phyloP scores from a whole-genome alignment of 768 basidiomycete genomes.

The Phanerochaete sordida region DNA sequence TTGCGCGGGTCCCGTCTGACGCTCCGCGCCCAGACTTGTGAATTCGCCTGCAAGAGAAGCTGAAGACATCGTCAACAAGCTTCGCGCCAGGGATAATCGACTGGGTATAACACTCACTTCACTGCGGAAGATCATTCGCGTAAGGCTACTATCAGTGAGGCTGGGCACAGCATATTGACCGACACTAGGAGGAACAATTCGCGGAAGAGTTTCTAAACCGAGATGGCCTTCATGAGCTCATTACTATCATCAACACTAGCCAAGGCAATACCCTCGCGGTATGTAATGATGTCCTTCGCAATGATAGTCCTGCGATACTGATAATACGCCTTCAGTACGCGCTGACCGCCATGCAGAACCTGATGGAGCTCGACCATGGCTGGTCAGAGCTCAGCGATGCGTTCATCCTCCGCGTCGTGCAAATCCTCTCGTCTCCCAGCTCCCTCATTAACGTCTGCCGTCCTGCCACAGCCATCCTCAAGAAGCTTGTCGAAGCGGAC shows the following conservation, averaged over 20 bases:
- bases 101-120: constrained; percentile 71
- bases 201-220: constrained; percentile 72
- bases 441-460: constrained; percentile 88
- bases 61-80: constrained; percentile 68
- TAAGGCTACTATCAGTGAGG: constrained; percentile 30
- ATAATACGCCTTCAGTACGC: constrained; percentile 55
- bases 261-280: constrained; percentile 88
- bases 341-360: constrained; percentile 78
- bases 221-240: constrained; percentile 68
- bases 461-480: constrained; percentile 86
- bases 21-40: constrained; percentile 55
- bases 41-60: constrained; percentile 80
- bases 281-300: constrained; percentile 20
- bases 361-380: constrained; percentile 84
- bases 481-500: constrained; percentile 86
- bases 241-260: constrained; percentile 59
- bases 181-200: constrained; percentile 75
- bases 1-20: background rate
- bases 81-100: constrained; percentile 55
- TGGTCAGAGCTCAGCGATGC: constrained; percentile 69
- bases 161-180: background rate
- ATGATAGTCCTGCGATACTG: background rate
- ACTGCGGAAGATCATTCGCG: constrained; percentile 76
- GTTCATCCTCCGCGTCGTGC: constrained; percentile 77
- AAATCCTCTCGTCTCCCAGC: constrained; percentile 69